A percentile compares a stretch with the other conserved stretches of the same genome.
Evolutionary conservation across 768 basidiomycete genomes (phyloP).

Genomic region (Candolleomyces eurysporus): DNA sequence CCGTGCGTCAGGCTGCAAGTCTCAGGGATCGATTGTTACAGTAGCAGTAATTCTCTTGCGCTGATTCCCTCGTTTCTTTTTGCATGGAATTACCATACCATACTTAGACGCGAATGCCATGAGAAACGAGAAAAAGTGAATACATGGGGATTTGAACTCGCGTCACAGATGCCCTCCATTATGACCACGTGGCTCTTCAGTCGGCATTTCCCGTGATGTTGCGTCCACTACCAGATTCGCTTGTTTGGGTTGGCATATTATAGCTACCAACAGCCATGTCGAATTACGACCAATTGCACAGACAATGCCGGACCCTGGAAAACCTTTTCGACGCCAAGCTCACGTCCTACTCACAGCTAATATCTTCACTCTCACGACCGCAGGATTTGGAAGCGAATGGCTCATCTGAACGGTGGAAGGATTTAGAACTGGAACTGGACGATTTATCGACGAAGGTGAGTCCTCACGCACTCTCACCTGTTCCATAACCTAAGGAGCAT

Average conservation of each 20-base stretch:
- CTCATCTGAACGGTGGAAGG: slow-evolving; percentile 70
- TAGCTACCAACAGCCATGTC: slow-evolving; percentile 49
- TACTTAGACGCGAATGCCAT: slow-evolving; percentile 44
- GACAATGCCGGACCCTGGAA: slow-evolving; percentile 92
- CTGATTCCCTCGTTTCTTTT: too few relatives aligned
- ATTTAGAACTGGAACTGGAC: slow-evolving; percentile 84
- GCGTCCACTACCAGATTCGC: background rate
- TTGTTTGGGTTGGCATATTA: background rate
- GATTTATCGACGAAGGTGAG: slow-evolving; percentile 82
- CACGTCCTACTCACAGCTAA: slow-evolving; percentile 86
- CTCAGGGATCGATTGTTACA: too few relatives aligned
- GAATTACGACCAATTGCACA: slow-evolving; percentile 83
- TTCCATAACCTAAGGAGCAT: slow-evolving; percentile 6
- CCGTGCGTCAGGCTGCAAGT: background rate
- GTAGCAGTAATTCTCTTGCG: slow-evolving; percentile 40
- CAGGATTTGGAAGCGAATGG: slow-evolving; percentile 71
- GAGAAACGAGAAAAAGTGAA: slow-evolving; percentile 8
- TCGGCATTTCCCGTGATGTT: background rate
- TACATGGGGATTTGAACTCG: too few relatives aligned
- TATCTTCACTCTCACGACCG: slow-evolving; percentile 56
- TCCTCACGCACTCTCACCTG: background rate
- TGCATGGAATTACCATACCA: slow-evolving; percentile 22
- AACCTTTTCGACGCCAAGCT: slow-evolving; percentile 90
- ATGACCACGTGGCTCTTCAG: background rate
- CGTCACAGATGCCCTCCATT: too few relatives aligned